Base-by-base conservation (phyloP, 495 filamentous ascomycete species). In the Neurospora sp. region DNA sequence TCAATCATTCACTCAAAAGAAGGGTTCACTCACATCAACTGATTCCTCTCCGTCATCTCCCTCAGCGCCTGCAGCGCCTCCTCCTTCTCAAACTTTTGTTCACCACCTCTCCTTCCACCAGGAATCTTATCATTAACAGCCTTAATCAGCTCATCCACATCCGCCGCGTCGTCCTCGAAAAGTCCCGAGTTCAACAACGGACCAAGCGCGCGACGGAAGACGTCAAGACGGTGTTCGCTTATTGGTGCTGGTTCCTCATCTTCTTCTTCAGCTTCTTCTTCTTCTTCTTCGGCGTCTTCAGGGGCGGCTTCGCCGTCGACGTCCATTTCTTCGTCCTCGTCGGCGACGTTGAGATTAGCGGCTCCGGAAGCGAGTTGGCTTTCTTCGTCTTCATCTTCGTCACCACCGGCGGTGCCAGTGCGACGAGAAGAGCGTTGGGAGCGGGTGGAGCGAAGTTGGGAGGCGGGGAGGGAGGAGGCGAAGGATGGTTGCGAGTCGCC, bases 11-110 rank as follows among this genome's bases (percentile, higher is more conserved):
- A 35, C 35, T 35, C 35, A 35, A 35, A 35, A 23, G 40, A 49
- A n/a, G 75, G 66, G 40, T 54, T 31, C 18, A 91, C 93, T 90
- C 83, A 97, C 96, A 98, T 98, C 82, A 99, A 90, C 84, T 93
- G 89, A 79, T 98, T 98, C 80, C 86, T 84, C 62, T 91, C 90
- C 73, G 92, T 91, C 93, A 99, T 91, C 78, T 84, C 88, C 80
- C 87, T 86, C 77, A 99, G 81, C 70, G 93, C 95, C 81, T 88
- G 84, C 71, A 92, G 82, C 4, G 93, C 94, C 84, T 99, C 96
- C 1, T 84, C 82, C 38, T 86, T 85, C 42, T 83, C 87, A 84
- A 97, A 98, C 46, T 83, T 80, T 2, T 66, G 54, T 4, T 35
- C 54, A 0, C 54, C 54, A 18, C 83, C 83, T 41, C 77, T 78